phyloP scores from a whole-genome alignment of 2,329 filamentous ascomycete genomes.

The Pseudocercospora fuligena region DNA sequence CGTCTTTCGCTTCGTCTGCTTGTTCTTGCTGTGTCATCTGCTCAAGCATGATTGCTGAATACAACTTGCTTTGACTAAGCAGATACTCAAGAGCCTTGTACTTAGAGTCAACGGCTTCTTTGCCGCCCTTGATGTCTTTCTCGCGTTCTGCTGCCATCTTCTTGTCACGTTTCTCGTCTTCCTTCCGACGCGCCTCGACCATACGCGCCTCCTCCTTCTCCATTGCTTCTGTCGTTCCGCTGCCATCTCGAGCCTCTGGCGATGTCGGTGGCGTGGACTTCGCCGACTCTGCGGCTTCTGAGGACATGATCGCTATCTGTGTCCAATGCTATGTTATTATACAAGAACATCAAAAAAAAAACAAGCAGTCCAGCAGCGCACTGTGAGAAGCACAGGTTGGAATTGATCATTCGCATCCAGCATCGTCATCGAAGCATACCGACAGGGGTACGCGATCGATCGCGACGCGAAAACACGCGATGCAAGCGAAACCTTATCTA shows the following conservation, averaged over 20 bases:
- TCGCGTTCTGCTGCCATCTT: constrained; percentile 51
- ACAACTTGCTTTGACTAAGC: constrained; percentile 59
- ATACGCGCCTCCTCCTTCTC: constrained; percentile 54
- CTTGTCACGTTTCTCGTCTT: constrained; percentile 51
- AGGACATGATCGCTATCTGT: constrained; percentile 20
- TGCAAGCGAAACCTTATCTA: background rate
- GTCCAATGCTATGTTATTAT: background rate
- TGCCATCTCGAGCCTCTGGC: constrained; percentile 35
- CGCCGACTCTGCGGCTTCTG: constrained; percentile 28
- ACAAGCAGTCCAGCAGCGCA: background rate
- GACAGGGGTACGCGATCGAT: constrained; percentile 5
- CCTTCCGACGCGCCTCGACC: constrained; percentile 47
- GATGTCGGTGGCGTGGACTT: constrained; percentile 43
- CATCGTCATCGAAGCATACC: background rate
- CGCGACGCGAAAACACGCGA: background rate
- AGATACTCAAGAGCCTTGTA: constrained; percentile 58
- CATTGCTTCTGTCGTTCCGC: constrained; percentile 47
- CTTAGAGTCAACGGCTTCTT: constrained; percentile 53
- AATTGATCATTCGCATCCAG: background rate
- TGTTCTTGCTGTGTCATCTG: constrained; percentile 60
- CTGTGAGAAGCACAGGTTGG: background rate
- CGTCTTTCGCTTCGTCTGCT: constrained; percentile 51
- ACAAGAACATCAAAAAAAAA: background rate
- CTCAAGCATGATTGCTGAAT: constrained; percentile 57
- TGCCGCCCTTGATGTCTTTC: constrained; percentile 53